Evolutionary conservation across 257 asterid genomes (phyloP).

Genomic region (Penstemon newberryi): DNA sequence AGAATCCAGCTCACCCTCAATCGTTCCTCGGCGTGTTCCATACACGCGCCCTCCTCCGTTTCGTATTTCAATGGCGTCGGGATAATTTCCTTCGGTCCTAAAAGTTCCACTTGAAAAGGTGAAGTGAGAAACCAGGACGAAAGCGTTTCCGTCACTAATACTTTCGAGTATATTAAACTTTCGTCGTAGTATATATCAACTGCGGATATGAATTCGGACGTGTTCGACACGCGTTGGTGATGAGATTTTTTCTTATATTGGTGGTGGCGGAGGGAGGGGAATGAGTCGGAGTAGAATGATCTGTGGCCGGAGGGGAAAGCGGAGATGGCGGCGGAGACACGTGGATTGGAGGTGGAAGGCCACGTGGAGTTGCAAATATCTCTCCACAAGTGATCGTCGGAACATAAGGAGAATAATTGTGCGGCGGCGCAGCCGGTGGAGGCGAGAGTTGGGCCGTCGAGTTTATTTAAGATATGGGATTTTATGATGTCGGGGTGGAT

Average conservation of each 20-base stretch:
- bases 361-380: slow-evolving; percentile 57
- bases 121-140: slow-evolving; percentile 60
- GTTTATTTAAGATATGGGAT: slow-evolving; percentile 55
- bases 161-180: slow-evolving; percentile 50
- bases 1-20: slow-evolving; percentile 73
- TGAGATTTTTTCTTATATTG: neutral
- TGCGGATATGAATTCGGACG: slow-evolving; percentile 54
- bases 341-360: slow-evolving; percentile 71
- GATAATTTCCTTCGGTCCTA: slow-evolving; percentile 47
- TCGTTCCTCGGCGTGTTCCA: slow-evolving; percentile 37
- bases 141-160: slow-evolving; percentile 38
- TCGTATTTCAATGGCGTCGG: slow-evolving; percentile 45
- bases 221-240: neutral
- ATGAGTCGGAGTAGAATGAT: slow-evolving; percentile 65
- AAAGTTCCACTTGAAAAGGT: slow-evolving; percentile 59
- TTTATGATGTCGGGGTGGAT: slow-evolving; percentile 64
- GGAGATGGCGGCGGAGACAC: slow-evolving; percentile 37
- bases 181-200: slow-evolving; percentile 59
- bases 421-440: slow-evolving; percentile 56
- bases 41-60: slow-evolving; percentile 42
- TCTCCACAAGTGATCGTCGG: slow-evolving; percentile 57
- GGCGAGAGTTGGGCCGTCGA: slow-evolving; percentile 81
- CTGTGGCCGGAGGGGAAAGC: slow-evolving; percentile 67
- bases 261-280: slow-evolving; percentile 40
- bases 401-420: slow-evolving; percentile 42